Base-by-base conservation (phyloP, 495 filamentous ascomycete species). In the Platismatia glauca region DNA sequence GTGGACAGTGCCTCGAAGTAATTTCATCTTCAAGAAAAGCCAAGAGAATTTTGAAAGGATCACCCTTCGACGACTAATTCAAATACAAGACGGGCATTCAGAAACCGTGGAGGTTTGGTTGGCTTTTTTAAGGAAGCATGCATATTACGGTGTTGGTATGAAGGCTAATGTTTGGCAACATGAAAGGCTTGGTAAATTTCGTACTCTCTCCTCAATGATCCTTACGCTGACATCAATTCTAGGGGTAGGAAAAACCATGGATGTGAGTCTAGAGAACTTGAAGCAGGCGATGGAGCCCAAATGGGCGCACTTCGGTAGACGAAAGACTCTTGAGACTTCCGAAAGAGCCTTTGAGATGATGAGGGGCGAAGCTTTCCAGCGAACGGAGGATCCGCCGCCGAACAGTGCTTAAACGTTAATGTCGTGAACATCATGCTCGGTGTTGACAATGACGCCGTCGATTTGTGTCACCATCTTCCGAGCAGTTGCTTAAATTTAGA, bases 11-110 rank as follows among this genome's bases (percentile, higher is more conserved):
- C 93, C 92, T 33, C 84, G 83, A 70, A 85, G 83, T 66, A 87
- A 88, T 72, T 98, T 98, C 79, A 86, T 96, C 61, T 86, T 88
- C 80, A 98, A 98, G 78, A 98, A 97, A 78, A 87, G 84, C 62
- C 91, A 98, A 74, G 95, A 98, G 77, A 98, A 98, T 72, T 98
- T 93, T 70, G 92, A 96, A 78, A 82, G 94, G 22, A 86, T 91
- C 59, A 98, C 94, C 22, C 72, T 91, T 63, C 83, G 94, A 58
- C 79, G 94, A 31, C 72, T 97, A 66, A 90, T 98, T 57, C 91
- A 96, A 77, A 91, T 98, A 71, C 86, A 90, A 69, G 94, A 97
- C 74, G 95, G 91, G 9, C 81, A 96, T 73, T 85, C 90, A 16
- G 90, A 96, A 74, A 84, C 82, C 6, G 91, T 98, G 41, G 86